These are phyloP conservation scores for Silene vulgaris DNA, from an alignment of 179 eudicot species.

Conservation along the genomic window DNA sequence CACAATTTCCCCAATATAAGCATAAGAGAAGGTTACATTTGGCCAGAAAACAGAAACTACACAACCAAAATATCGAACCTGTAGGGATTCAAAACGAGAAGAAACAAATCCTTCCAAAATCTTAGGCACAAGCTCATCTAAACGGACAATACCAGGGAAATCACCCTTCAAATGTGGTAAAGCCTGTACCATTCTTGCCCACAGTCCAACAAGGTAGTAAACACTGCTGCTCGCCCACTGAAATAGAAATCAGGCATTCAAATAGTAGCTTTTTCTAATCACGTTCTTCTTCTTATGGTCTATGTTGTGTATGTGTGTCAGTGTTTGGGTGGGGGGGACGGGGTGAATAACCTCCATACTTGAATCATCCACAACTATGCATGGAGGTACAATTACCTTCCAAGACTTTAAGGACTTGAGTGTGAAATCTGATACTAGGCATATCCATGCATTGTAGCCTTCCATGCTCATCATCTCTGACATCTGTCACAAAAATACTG, in stretches of 20 bases:
- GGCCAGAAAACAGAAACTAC: slow-evolving; percentile 11
- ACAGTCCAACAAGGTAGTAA: slow-evolving; percentile 48
- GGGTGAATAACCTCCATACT: neutral
- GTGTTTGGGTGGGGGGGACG: neutral
- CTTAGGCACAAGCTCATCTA: slow-evolving; percentile 45
- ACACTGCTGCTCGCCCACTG: slow-evolving; percentile 60
- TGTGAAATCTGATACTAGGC: slow-evolving; percentile 82
- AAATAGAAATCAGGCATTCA: slow-evolving; percentile 15
- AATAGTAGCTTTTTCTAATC: neutral
- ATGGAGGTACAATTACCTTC: slow-evolving; percentile 50
- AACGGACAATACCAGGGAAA: slow-evolving; percentile 22
- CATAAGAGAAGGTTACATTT: neutral
- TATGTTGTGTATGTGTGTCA: neutral
- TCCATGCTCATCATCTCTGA: slow-evolving; percentile 79
- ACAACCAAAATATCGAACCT: slow-evolving; percentile 30
- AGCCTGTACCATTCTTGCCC: slow-evolving; percentile 49
- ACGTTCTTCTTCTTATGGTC: neutral
- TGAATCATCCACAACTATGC: neutral
- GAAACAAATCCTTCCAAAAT: slow-evolving; percentile 46
- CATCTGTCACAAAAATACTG: slow-evolving; percentile 42
- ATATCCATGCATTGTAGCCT: slow-evolving; percentile 78
- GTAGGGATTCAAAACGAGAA: slow-evolving; percentile 37
- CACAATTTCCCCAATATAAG: neutral
- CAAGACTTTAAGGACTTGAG: slow-evolving; percentile 83
- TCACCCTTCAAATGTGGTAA: slow-evolving; percentile 39